Conservation (phyloP, 495 filamentous ascomycete genomes). For the Penicillium herquei region DNA sequence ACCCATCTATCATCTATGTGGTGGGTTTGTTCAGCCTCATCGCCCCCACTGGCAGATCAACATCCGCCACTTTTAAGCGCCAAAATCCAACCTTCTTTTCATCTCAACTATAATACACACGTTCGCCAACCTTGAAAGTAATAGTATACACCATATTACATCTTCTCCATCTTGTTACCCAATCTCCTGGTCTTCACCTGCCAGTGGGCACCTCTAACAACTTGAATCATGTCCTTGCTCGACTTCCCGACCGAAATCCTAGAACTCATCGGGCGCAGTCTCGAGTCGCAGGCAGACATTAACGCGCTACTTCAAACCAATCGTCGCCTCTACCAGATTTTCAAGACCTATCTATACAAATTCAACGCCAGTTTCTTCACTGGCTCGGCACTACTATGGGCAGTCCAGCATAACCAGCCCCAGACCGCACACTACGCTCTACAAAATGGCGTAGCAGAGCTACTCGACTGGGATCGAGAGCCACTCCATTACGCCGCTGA, state of each 20-base stretch:
- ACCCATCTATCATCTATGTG: too few species aligned
- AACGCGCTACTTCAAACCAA: constrained; percentile 1
- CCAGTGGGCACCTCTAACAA: too few species aligned
- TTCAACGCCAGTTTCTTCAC: neutral
- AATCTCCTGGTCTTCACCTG: too few species aligned
- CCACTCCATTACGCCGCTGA: neutral
- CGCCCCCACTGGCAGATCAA: too few species aligned
- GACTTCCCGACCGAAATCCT: neutral
- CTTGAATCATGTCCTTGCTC: neutral
- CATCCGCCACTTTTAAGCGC: too few species aligned
- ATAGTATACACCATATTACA: too few species aligned
- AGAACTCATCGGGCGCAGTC: neutral
- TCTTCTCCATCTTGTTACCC: too few species aligned
- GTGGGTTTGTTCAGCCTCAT: too few species aligned
- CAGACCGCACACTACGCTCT: neutral
- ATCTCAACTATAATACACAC: too few species aligned
- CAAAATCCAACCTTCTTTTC: too few species aligned
- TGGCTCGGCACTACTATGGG: constrained; percentile 2
- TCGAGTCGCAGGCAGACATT: constrained; percentile 3
- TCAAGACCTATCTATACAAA: neutral
- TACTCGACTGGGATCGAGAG: neutral
- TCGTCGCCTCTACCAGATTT: neutral
- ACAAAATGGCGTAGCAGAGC: neutral
- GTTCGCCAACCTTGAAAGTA: too few species aligned
- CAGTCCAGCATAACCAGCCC: neutral